Evolutionary conservation across 202 grass and related monocot species (phyloP).

Genomic region (Dendrocalamus latiflorus): DNA sequence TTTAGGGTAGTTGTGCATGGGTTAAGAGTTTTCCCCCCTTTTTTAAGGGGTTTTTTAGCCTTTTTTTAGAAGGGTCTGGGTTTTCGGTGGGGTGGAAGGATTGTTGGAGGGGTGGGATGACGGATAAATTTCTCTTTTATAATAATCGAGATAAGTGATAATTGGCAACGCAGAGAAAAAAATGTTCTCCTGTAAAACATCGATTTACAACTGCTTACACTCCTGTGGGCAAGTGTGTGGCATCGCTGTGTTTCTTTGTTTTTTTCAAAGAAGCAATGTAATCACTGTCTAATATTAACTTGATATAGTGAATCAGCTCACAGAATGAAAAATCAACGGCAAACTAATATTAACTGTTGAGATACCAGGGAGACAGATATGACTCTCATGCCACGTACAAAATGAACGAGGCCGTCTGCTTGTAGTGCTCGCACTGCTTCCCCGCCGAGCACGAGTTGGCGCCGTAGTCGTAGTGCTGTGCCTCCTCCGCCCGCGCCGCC

Average conservation of each 20-base stretch:
- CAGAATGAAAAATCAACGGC: not conserved
- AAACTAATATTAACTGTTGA: not conserved
- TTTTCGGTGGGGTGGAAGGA: too few relatives aligned
- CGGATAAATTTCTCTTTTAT: too few relatives aligned
- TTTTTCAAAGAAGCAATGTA: not conserved
- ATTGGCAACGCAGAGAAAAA: too few relatives aligned
- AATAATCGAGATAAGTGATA: too few relatives aligned
- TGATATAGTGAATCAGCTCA: not conserved
- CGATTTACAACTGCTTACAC: too few relatives aligned
- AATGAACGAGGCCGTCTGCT: slow-evolving; percentile 28
- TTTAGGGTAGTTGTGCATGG: too few relatives aligned
- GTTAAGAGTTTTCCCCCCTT: too few relatives aligned
- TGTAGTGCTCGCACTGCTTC: slow-evolving; percentile 31
- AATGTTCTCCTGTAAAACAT: too few relatives aligned
- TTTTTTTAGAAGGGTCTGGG: too few relatives aligned
- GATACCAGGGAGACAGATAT: not conserved
- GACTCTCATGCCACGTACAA: not conserved
- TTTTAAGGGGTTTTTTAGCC: too few relatives aligned
- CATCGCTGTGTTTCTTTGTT: not conserved
- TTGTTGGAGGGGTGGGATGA: too few relatives aligned
- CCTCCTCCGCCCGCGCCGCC: slow-evolving; percentile 34
- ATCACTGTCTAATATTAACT: not conserved
- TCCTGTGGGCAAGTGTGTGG: not conserved
- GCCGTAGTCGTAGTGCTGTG: slow-evolving; percentile 31
- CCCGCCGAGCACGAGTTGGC: slow-evolving; percentile 27